Conservation (phyloP, 352 stramenopile species). For the Pelagophyceae sp. region DNA sequence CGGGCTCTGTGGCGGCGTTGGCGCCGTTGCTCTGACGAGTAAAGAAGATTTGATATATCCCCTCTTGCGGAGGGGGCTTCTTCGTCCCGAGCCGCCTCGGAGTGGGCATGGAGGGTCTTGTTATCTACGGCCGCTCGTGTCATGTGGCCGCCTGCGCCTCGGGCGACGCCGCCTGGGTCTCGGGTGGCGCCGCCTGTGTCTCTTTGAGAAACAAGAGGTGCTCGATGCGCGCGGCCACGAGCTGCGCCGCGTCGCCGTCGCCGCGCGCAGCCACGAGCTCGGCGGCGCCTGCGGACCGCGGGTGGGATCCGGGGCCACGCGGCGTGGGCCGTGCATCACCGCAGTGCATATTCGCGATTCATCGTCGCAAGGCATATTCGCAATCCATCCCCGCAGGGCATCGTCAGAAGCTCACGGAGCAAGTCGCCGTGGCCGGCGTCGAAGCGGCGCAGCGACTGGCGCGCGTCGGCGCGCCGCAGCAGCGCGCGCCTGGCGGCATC, state of each 20-base stretch:
- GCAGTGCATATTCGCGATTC: not conserved
- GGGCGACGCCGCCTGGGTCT: too few relatives aligned
- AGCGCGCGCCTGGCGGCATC: not conserved
- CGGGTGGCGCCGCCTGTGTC: not conserved
- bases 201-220: not conserved
- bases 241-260: not conserved
- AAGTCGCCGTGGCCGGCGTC: not conserved
- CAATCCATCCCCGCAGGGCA: not conserved
- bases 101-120: too few relatives aligned
- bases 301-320: too few relatives aligned
- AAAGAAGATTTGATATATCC: too few relatives aligned
- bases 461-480: not conserved
- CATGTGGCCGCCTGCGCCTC: too few relatives aligned
- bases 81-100: too few relatives aligned
- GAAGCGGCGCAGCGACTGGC: not conserved
- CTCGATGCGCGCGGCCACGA: not conserved
- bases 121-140: too few relatives aligned
- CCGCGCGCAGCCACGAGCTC: not conserved
- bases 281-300: not conserved
- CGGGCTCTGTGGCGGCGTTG: too few relatives aligned
- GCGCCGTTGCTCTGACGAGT: too few relatives aligned
- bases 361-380: not conserved
- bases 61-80: too few relatives aligned
- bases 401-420: not conserved
- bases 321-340: too few relatives aligned